phyloP scores from a whole-genome alignment of 371 early-diverging fungal genomes.

The Amoeboaphelidium protococcarum region DNA sequence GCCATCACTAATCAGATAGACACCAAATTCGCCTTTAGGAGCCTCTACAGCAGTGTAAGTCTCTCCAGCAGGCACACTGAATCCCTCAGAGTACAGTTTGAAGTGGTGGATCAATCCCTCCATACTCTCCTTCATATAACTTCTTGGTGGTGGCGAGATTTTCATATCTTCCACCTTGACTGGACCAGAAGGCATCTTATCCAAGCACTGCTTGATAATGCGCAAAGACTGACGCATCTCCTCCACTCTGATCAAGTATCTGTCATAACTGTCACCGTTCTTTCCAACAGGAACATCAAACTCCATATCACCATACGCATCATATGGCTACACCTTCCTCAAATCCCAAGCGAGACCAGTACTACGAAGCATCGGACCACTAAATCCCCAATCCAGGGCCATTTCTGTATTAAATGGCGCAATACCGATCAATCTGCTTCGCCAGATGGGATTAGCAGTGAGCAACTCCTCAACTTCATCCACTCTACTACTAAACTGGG shows the following conservation, averaged over 20 bases:
- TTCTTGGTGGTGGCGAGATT: conserved; percentile 80
- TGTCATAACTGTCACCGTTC: conserved; percentile 85
- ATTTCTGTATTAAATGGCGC: conserved; percentile 61
- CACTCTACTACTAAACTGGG: conserved; percentile 59
- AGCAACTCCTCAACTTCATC: conserved; percentile 85
- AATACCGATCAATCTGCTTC: conserved; percentile 54
- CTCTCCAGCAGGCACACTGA: conserved; percentile 80
- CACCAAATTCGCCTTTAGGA: conserved; percentile 94
- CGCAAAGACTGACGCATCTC: conserved; percentile 92
- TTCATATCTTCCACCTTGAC: conserved; percentile 91
- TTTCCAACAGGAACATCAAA: conserved; percentile 89
- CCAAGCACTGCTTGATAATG: conserved; percentile 78
- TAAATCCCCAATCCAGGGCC: conserved; percentile 71
- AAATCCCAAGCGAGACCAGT: conserved; percentile 83
- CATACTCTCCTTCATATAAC: conserved; percentile 92
- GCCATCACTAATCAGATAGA: conserved; percentile 63
- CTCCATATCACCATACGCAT: conserved; percentile 76
- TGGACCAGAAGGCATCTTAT: conserved; percentile 79
- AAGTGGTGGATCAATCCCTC: conserved; percentile 94
- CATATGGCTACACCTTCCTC: conserved; percentile 60
- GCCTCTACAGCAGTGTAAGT: conserved; percentile 92
- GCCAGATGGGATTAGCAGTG: conserved; percentile 82
- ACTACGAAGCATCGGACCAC: conserved; percentile 82
- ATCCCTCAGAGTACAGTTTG: conserved; percentile 91
- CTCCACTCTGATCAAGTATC: conserved; percentile 83